Evolutionary conservation across 2,329 filamentous ascomycete genomes (phyloP).

Genomic region (Grosmannia clavigera): DNA sequence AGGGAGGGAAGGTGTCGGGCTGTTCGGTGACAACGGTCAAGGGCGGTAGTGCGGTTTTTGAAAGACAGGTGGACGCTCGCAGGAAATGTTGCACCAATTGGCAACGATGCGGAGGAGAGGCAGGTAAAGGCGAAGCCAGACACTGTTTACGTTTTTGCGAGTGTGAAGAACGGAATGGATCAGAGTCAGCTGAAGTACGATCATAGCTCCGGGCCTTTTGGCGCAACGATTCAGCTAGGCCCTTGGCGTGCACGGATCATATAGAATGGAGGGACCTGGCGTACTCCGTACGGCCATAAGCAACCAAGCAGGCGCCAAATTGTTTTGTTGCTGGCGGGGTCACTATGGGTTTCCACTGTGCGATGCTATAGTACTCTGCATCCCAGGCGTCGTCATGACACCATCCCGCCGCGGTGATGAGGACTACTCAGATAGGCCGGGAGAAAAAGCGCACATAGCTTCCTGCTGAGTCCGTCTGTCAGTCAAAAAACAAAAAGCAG

Average conservation of each 20-base stretch:
- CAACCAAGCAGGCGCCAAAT: too few species aligned
- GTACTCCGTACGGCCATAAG: too few species aligned
- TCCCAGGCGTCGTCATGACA: too few species aligned
- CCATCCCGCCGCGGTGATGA: too few species aligned
- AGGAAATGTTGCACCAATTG: not conserved
- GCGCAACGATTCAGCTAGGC: not conserved
- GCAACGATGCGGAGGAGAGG: not conserved
- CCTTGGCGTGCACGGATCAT: not conserved
- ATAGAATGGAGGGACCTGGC: not conserved
- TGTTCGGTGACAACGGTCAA: not conserved
- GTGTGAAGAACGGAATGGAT: not conserved
- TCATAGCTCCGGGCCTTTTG: not conserved
- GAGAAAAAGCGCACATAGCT: too few species aligned
- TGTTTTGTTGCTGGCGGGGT: too few species aligned
- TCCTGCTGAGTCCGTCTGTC: too few species aligned
- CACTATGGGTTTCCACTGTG: too few species aligned
- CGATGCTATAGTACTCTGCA: too few species aligned
- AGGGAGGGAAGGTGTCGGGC: not conserved
- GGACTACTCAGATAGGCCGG: too few species aligned
- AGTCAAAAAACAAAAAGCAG: too few species aligned
- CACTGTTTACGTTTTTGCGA: not conserved
- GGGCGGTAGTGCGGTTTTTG: not conserved
- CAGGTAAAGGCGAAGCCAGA: not conserved
- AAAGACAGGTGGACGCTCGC: not conserved
- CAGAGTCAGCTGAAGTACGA: not conserved